Conservation (phyloP, 2,329 filamentous ascomycete species). For the Cordyceps fumosorosea region DNA sequence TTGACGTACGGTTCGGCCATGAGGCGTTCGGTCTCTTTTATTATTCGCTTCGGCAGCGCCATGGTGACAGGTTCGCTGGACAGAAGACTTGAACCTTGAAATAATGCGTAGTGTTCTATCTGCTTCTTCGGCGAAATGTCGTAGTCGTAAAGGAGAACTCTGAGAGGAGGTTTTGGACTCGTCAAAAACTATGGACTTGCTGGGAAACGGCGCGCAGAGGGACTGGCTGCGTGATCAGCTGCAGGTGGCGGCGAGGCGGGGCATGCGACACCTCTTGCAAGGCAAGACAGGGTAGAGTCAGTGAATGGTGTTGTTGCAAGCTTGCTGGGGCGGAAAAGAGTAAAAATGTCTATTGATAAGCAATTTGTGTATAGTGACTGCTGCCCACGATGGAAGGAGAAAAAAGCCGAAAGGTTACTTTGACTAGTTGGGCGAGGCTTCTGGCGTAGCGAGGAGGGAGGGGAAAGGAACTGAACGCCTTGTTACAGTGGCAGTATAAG, state of each 20-base stretch:
- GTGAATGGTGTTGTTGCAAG: not conserved
- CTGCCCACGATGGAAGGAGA: not conserved
- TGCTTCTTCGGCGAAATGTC: not conserved
- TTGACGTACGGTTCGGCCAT: conserved; percentile 84
- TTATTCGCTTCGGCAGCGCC: conserved; percentile 91
- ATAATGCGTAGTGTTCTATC: not conserved
- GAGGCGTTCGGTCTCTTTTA: conserved; percentile 97
- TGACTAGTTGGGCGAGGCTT: too few species aligned
- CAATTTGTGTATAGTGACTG: too few species aligned
- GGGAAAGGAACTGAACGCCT: too few species aligned
- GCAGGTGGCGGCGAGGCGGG: conserved; percentile 8
- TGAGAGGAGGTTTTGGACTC: not conserved
- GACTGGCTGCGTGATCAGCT: not conserved
- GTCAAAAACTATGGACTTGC: not conserved
- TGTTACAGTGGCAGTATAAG: too few species aligned
- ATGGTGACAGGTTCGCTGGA: conserved; percentile 26
- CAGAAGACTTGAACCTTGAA: not conserved
- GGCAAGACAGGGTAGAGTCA: not conserved
- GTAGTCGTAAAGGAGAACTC: not conserved
- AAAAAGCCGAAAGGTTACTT: too few species aligned
- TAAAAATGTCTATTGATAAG: too few species aligned
- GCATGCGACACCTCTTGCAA: conserved; percentile 3
- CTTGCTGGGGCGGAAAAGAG: not conserved
- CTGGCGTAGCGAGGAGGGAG: not conserved
- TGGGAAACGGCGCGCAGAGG: not conserved